Evolutionary conservation across 352 stramenopile species (phyloP), one percentile per base, ranked within the genome.

Genomic region (Pythium oligandrum): DNA sequence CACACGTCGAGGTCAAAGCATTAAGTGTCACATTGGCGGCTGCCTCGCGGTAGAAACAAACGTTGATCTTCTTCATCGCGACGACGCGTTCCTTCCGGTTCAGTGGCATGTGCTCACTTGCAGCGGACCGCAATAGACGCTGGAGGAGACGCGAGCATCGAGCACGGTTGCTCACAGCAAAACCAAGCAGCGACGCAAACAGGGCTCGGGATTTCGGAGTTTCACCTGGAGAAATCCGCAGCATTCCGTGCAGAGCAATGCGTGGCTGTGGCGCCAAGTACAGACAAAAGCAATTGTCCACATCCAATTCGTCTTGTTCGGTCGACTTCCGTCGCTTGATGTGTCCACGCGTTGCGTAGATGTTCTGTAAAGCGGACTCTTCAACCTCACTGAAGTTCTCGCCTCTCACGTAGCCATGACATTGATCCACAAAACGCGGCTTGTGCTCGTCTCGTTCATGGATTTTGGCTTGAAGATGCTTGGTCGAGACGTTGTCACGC

Each of bases 381-480:
- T 88, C 75, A 2, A 46, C 32, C 11, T 66, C 51, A 5, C 45
- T 57, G n/a, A 86, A 61, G 8, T 59, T 53, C 2, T 45, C 44
- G 0, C 72, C 68, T 4, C 66, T 63, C 10, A 75, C 45, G 42
- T 69, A 90, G 3, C 79, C 79, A 40, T 90, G 79, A 34, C 72
- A 86, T 53, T 86, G 75, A 1, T 73, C 75, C 8, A 87, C 34
- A 17, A 88, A 87, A 6, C 69, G 68, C 6, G 79, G 75, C 10
- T 64, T 69, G 1, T 44, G 40, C 36, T 76, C 47, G 5, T 60
- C 66, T n/a, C 65, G 53, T 10, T 75, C 66, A 2, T 57, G 38
- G 3, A 87, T 50, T 10, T 53, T 45, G 2, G 64, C 31, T 52
- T 83, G 63, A 1, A 78, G 10, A 1, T 75, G 44, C 35, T 78